Percentiles rank a stretch among this genome's conserved stretches.
phyloP scores from a whole-genome alignment of 2,329 filamentous ascomycete species.

The Exophiala aquamarina region DNA sequence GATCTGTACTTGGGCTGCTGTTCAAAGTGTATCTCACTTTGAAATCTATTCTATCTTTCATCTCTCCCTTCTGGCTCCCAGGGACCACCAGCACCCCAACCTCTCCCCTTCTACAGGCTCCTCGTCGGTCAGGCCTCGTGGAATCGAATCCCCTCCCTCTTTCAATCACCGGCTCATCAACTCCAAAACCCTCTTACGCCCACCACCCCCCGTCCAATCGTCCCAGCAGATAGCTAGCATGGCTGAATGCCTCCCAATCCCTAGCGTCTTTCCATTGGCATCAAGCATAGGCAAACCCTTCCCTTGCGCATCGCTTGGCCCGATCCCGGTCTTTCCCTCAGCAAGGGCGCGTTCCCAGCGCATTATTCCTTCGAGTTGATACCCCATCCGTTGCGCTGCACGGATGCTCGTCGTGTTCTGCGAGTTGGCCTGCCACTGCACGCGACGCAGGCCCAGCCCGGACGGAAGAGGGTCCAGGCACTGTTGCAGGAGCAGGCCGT shows the following conservation, averaged over 20 bases:
- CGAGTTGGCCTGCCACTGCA: slow-evolving; percentile 33
- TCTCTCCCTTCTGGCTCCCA: too few relatives aligned
- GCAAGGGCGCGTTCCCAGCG: slow-evolving; percentile 32
- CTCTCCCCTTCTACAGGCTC: too few relatives aligned
- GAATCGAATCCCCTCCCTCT: too few relatives aligned
- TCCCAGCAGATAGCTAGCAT: slow-evolving; percentile 16
- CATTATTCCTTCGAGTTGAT: slow-evolving; percentile 33
- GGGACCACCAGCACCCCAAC: too few relatives aligned
- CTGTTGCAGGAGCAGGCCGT: slow-evolving; percentile 36
- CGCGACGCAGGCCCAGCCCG: slow-evolving; percentile 31
- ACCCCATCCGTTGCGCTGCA: slow-evolving; percentile 37
- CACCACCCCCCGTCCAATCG: slow-evolving; percentile 6
- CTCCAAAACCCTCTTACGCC: not conserved
- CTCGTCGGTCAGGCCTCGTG: too few relatives aligned
- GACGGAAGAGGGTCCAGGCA: slow-evolving; percentile 26
- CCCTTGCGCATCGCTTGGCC: not conserved
- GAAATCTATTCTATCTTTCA: too few relatives aligned
- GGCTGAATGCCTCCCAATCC: slow-evolving; percentile 9
- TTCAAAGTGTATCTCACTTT: too few relatives aligned
- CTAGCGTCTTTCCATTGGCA: slow-evolving; percentile 4
- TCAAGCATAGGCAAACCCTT: slow-evolving; percentile 1
- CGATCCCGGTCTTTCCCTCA: not conserved
- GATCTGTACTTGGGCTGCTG: too few relatives aligned
- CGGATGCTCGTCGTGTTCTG: slow-evolving; percentile 25
- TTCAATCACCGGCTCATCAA: not conserved